Base-by-base conservation (phyloP, 164 flowering plant species). In the Kingdonia uniflora region DNA sequence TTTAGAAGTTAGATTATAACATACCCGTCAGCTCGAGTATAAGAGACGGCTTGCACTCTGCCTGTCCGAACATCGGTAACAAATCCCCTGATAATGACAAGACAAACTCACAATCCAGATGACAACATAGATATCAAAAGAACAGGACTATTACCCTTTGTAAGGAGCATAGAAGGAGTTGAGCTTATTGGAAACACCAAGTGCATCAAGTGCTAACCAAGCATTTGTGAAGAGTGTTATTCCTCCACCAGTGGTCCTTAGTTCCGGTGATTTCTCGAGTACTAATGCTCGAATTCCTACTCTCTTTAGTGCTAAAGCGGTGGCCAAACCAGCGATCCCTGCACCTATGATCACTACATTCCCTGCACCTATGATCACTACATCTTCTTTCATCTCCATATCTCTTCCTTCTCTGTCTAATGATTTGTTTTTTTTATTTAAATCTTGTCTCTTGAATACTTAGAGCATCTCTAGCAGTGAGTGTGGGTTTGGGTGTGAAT, bases 131-230 rank as follows among this genome's bases (percentile, higher is more conserved):
- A 4, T 29, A 29, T 8, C 8, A 29, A 29, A 29, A 29, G 35
- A 29, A 29, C 4, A 29, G 35, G 35, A 3, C 6, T 29, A 33
- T 51, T 62, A 78, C 84, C 43, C 62, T 1, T 17, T 12, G 14
- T 29, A 11, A 19, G 67, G 61, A 16, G 62, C 5, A 46, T 72
- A 74, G 20, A 54, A 10, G 33, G 68, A 21, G 22, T 63, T 46
- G 57, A 79, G 79, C 63, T 74, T 74, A 51, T 72, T 50, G 12
- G 65, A 63, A 3, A 73, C 70, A 0, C 77, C 72, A 14, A 73
- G 65, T 0, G 67, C 69, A 22, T 69, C 53, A 22, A 73, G 69
- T 14, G 77, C 74, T 0, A 55, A 11, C 71, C 71, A 69, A 13
- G 74, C 77, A 53, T 73, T 69, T 29, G 74, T 56, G 24, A n/a